Evolutionary conservation across 2,329 filamentous ascomycete genomes (phyloP), one percentile per base, ranked within the genome.

Genomic region (Diaporthe aspalathi): DNA sequence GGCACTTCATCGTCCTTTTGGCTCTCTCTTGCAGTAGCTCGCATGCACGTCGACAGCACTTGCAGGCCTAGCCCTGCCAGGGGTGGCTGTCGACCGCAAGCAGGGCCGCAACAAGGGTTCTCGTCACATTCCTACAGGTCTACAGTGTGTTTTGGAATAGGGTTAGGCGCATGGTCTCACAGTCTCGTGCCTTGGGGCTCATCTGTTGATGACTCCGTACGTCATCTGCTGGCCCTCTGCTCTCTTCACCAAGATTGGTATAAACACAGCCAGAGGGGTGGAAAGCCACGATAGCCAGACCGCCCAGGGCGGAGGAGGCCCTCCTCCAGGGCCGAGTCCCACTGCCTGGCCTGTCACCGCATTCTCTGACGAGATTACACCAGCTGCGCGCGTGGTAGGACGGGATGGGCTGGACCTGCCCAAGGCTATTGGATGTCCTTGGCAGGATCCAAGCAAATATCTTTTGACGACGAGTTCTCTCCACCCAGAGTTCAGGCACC

Each of bases 161-260:
- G 69, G 69, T 49, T 67, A 62, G 60, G 52, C 63, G 68, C 68
- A 70, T 70, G 29, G 68, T 67, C 68, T 70, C 32, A 67, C 43
- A 57, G 69, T 67, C 69, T 35, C 62, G 69, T 67, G 67, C 45
- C 17, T 54, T 17, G 67, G 47, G 43, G 43, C 29, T 49, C 17
- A 43, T 29, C 53, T 45, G 22, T 49, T 49, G 27, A 9, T 49
- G 27, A 9, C n/a, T 40, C 60, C 43, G 57, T 40, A 60, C 52
- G 27, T 50, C 16, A 53, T 40, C 62, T 49, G 60, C 67, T 50
- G 57, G 47, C 5, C 35, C 35, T 9, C 35, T 38, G 32, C 43
- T 53, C 43, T 32, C 27, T 35, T 56, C 32, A 35, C n/a, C 16
- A 47, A 43, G 2, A 5, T 24, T 20, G 43, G n/a, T n/a, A 63